phyloP scores from a whole-genome alignment of 164 flowering plant genomes.

The Liriodendron chinense region DNA sequence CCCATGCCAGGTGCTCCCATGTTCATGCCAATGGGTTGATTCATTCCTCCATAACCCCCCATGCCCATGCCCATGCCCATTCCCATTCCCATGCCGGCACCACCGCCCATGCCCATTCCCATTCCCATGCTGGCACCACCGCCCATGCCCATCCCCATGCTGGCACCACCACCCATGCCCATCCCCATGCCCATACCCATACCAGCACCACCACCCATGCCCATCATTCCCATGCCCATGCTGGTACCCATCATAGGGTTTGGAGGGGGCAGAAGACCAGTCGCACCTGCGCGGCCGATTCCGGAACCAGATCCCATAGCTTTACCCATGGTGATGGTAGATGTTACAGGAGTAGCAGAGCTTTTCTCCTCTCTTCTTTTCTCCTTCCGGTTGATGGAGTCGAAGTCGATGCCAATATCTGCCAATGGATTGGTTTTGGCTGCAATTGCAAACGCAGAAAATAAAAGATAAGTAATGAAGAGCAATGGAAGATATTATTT shows the following conservation, averaged over 20 bases:
- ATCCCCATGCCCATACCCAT: not conserved
- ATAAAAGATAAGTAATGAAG: not conserved
- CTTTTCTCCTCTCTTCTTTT: slow-evolving; percentile 54
- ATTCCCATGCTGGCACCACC: slow-evolving; percentile 24
- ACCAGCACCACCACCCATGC: slow-evolving; percentile 9
- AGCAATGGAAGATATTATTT: not conserved
- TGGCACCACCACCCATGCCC: not conserved
- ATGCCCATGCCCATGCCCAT: slow-evolving; percentile 38
- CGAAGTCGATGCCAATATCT: slow-evolving; percentile 95
- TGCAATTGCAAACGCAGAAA: slow-evolving; percentile 63
- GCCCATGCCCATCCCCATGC: slow-evolving; percentile 24
- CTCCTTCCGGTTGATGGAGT: slow-evolving; percentile 87
- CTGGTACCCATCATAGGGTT: slow-evolving; percentile 54
- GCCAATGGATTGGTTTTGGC: slow-evolving; percentile 90
- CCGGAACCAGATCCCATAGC: slow-evolving; percentile 99
- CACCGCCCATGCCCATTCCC: slow-evolving; percentile 13
- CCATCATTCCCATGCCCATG: slow-evolving; percentile 33
- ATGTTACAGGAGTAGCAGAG: slow-evolving; percentile 48
- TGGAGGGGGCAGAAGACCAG: slow-evolving; percentile 49
- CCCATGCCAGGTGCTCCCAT: slow-evolving; percentile 23
- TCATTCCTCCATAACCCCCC: slow-evolving; percentile 8
- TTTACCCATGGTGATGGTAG: slow-evolving; percentile 81
- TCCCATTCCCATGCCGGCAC: slow-evolving; percentile 19
- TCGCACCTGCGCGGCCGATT: slow-evolving; percentile 83
- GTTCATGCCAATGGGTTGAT: slow-evolving; percentile 34